A percentile compares a stretch with the other conserved stretches of the same genome.
These are phyloP conservation scores for Neurospora crassa DNA, from an alignment of 2,329 filamentous ascomycete species.

Conservation along the genomic window DNA sequence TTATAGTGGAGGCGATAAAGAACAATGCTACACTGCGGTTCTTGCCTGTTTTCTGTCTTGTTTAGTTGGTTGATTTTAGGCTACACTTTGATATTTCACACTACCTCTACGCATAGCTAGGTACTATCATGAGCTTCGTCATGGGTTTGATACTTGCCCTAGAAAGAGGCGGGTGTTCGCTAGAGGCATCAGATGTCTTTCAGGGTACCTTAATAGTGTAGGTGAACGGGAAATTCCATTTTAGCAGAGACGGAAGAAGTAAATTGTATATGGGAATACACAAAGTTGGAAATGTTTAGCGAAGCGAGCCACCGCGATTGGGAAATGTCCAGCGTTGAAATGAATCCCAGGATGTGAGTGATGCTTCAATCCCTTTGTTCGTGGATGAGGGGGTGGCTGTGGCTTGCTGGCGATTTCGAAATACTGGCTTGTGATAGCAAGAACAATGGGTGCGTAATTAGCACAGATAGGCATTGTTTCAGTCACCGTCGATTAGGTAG, in stretches of 20 bases:
- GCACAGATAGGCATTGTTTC: neutral
- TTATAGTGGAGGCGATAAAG: neutral
- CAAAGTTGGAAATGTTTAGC: neutral
- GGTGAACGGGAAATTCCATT: neutral
- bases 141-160: neutral
- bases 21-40: neutral
- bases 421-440: neutral
- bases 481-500: neutral
- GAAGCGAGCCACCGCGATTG: neutral
- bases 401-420: neutral
- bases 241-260: neutral
- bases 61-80: too few species aligned
- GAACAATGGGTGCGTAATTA: neutral
- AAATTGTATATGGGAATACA: neutral
- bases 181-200: neutral
- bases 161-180: neutral
- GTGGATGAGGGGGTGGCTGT: neutral
- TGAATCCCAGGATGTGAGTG: neutral
- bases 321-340: neutral
- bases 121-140: neutral
- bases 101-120: neutral
- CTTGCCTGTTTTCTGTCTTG: too few species aligned
- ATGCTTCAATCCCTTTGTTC: neutral
- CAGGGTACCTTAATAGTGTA: neutral
- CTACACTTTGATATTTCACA: too few species aligned